Evolutionary conservation across 352 stramenopile genomes (phyloP), one percentile per base, ranked within the genome.

Genomic region (Pythium sp.): DNA sequence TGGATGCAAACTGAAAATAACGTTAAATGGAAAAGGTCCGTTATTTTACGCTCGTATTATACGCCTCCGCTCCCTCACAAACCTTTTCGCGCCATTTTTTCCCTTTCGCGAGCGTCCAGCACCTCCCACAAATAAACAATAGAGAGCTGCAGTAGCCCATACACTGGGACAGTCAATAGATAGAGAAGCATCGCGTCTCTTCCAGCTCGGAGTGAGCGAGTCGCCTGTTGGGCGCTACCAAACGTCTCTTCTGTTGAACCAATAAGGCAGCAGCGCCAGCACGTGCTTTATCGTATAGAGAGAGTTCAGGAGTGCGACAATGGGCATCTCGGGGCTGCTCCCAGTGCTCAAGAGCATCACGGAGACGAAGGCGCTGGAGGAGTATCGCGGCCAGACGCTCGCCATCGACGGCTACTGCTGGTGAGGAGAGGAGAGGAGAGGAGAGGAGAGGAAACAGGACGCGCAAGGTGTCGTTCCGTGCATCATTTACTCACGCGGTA

Each of bases 371-470:
- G 53, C 65, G 18, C 77, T 93, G 24, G 70, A 78, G 0, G 57
- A 80, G 43, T 93, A 90, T 73, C 75, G 64, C 28, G 84, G 82
- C 58, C 68, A 81, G 54, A 93, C 86, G 57, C 75, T 93, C 62
- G 86, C 86, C 15, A 86, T 93, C 46, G 86, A 93, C 68, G 86
- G 84, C 71, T 93, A 95, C 75, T 91, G 82, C 77, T 95, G 87
- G 87, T 95, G 61, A 24, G n/a, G n/a, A n/a, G n/a, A n/a, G n/a
- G n/a, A n/a, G n/a, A n/a, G n/a, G n/a, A n/a, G n/a, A n/a, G 74
- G 72, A 14, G 5, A 32, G 2, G 6, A 54, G 15, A 20, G 36
- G 28, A 41, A 32, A 58, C 6, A 24, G 53, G 30, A 43, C 12
- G 18, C 18, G 14, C n/a, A 24, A 18, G 15, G 28, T 24, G 5